Evolutionary conservation across 805 yeast species (phyloP), one percentile per base, ranked within the genome.

Genomic region (Nakazawaea ishiwadae): DNA sequence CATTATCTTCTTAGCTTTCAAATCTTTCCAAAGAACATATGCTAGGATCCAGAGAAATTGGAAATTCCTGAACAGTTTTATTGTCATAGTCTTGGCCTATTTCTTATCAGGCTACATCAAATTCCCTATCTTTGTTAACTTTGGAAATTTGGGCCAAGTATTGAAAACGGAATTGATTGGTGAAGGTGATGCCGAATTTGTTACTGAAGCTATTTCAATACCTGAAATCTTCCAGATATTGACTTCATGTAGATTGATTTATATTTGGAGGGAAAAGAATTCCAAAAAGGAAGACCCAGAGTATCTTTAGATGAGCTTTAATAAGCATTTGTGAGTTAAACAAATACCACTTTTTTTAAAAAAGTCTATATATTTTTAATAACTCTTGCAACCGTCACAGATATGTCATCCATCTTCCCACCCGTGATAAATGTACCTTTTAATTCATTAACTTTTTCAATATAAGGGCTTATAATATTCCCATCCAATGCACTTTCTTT

Each of bases 351-450:
- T 23, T 23, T 23, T 23, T 23, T 23, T 23, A 6, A 23, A 10
- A 7, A 7, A 7, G 26, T 23, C 9, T 10, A 23, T 7, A 23
- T 23, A 20, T 46, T 44, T 8, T 31, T 24, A 4, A 49, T 55
- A 23, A 75, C 77, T 42, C 63, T 62, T 10, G 77, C 77, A 7
- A 75, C 56, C 44, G 76, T 69, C 8, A 75, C 57, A 0, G 77
- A 68, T 62, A 73, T 74, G 49, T 75, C 81, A 51, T 75, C 81
- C 40, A 74, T 54, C 44, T 75, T 75, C 0, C 81, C 81, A 2
- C 81, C 81, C 21, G 66, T 56, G 39, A 70, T 69, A 42, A 53
- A 55, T 14, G 51, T 48, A 5, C 50, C 45, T 8, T 72, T 67
- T 37, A 71, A 58, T 18, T 66, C 57, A 49, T 69, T 71, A 14